Base-by-base conservation (phyloP, 257 asterid species). In the Fraxinus cuspidata region DNA sequence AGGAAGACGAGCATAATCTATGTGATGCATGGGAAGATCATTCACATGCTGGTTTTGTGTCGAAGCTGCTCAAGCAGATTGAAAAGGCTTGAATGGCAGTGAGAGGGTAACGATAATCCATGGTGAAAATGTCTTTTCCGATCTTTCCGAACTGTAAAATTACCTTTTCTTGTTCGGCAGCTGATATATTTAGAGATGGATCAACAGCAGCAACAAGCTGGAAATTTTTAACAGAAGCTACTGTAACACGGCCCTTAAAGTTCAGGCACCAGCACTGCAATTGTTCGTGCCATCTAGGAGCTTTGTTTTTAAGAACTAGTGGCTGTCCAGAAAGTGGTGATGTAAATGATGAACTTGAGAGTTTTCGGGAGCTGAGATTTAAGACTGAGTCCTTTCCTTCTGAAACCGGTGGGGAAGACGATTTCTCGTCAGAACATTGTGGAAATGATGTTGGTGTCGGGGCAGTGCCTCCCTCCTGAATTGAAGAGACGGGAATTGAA, bases 211-310 rank as follows among this genome's bases (percentile, higher is more conserved):
- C 98, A 72, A 89, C 97, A 13, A 94, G 98, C 90, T 89, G 97
- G 85, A 94, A 94, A 71, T 92, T 94, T 64, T 94, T 92, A 42
- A 92, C 98, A 11, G 97, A 94, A 28, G 97, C 98, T 75, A 94
- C 98, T 0, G 98, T 92, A 2, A 94, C 98, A 27, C 98, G 92
- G 60, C 98, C 98, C 83, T 85, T 94, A 83, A 94, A 94, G 78
- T 92, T 94, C 15, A 94, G 71, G 88, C 98, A 94, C 98, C 97
- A 94, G 87, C 97, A 94, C 70, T 89, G 97, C 80, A 92, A 79
- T 77, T 92, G 97, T 70, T 94, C 98, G 64, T 94, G 98, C 97
- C 98, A 94, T 75, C 98, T 84, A 8, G 98, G 98, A 51, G 93
- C 79, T 83, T 94, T 94, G 87, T 94, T 94, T 63, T 88, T 89